These are phyloP conservation scores for Fusarium redolens DNA, from an alignment of 2,329 filamentous ascomycete genomes.

Conservation along the genomic window DNA sequence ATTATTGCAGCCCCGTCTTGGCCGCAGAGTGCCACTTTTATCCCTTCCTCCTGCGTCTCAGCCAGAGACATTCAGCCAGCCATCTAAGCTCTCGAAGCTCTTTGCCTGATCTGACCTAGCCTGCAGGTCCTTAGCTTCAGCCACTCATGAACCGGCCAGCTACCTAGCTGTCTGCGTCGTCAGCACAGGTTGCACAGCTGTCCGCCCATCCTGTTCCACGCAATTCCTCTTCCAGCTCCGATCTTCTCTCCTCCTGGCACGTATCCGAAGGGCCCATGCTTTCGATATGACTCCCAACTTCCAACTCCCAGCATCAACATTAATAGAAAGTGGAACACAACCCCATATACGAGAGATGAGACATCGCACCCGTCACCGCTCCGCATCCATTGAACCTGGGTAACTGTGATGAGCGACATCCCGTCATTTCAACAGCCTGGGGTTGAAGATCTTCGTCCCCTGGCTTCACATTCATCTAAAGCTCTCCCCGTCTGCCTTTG, in stretches of 20 bases:
- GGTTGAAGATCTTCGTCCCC: conserved; percentile 9
- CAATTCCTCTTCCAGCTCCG: conserved; percentile 34
- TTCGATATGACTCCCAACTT: conserved; percentile 19
- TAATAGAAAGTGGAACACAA: conserved; percentile 31
- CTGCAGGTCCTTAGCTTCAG: conserved; percentile 28
- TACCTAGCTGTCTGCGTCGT: conserved; percentile 31
- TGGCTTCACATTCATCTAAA: conserved; percentile 12
- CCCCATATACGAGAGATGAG: conserved; percentile 28
- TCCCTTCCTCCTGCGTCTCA: conserved; percentile 43
- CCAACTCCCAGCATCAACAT: conserved; percentile 5
- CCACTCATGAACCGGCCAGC: conserved; percentile 31
- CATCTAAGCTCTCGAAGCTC: conserved; percentile 38
- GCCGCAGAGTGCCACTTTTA: conserved; percentile 21
- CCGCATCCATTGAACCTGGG: conserved; percentile 27
- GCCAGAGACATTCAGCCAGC: conserved; percentile 34
- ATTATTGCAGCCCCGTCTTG: conserved; percentile 24
- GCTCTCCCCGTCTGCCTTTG: conserved; percentile 10
- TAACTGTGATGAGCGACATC: conserved; percentile 35
- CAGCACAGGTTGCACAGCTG: conserved; percentile 20
- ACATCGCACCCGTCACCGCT: conserved; percentile 37
- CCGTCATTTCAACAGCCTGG: conserved; percentile 14
- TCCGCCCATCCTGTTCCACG: conserved; percentile 31
- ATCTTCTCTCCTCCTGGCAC: conserved; percentile 28
- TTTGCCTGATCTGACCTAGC: conserved; percentile 33
- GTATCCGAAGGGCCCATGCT: conserved; percentile 40